Evolutionary conservation across 176 grass and related monocot species (phyloP).

Genomic region (Aegilops sharonensis): DNA sequence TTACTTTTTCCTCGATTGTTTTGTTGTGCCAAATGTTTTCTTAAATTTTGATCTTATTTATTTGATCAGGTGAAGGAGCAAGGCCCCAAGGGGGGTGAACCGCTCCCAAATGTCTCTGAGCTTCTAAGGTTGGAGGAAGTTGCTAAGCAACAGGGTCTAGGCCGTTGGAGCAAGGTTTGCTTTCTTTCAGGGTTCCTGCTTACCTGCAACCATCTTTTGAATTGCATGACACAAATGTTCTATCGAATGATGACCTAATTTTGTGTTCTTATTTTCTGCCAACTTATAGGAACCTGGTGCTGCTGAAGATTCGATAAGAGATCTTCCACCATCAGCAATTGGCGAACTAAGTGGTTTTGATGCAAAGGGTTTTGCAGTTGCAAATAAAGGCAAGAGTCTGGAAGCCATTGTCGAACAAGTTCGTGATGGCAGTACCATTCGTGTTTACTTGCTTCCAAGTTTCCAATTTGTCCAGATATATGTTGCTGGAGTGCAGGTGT

Average conservation of each 20-base stretch:
- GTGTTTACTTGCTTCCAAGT: conserved; percentile 84
- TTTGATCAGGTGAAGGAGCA: conserved; percentile 71
- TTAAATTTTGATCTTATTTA: conserved; percentile 23
- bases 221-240: conserved; percentile 12
- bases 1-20: not conserved
- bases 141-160: conserved; percentile 88
- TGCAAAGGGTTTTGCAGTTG: conserved; percentile 73
- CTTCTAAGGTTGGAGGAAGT: conserved; percentile 70
- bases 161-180: conserved; percentile 91
- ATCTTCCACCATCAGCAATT: conserved; percentile 95
- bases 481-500: conserved; percentile 91
- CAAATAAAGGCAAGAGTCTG: conserved; percentile 89
- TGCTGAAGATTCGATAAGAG: conserved; percentile 76
- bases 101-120: conserved; percentile 62
- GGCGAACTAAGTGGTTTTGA: conserved; percentile 89
- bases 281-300: conserved; percentile 68
- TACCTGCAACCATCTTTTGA: not conserved
- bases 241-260: not conserved
- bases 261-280: conserved; percentile 28
- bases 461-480: conserved; percentile 98
- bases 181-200: not conserved
- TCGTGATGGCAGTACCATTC: conserved; percentile 88
- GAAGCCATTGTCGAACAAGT: conserved; percentile 94
- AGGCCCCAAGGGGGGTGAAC: conserved; percentile 71
- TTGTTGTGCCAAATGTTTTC: not conserved